phyloP scores from a whole-genome alignment of 164 flowering plant genomes.

The Cinnamomum micranthum region DNA sequence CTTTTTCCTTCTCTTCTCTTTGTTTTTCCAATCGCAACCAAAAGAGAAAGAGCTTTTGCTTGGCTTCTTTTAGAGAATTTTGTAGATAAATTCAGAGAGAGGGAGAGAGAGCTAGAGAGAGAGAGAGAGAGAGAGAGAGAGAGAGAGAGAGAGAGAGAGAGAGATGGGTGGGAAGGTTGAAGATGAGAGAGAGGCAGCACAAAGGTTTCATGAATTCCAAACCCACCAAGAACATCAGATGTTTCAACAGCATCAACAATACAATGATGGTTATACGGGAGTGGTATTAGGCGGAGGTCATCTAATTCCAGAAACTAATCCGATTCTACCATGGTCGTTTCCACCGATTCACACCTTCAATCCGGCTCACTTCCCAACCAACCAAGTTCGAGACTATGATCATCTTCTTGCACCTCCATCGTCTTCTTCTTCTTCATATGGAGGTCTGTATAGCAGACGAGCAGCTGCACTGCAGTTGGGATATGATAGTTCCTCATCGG shows the following conservation, averaged over 20 bases:
- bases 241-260: slow-evolving; percentile 17
- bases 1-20: background rate
- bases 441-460: slow-evolving; percentile 50
- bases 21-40: background rate
- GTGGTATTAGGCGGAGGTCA: slow-evolving; percentile 22
- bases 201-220: slow-evolving; percentile 35
- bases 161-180: slow-evolving; percentile 35
- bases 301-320: slow-evolving; percentile 42
- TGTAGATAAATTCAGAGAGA: background rate
- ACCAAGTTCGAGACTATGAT: slow-evolving; percentile 37
- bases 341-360: slow-evolving; percentile 45
- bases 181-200: slow-evolving; percentile 32
- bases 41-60: background rate
- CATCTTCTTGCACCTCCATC: slow-evolving; percentile 35
- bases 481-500: slow-evolving; percentile 51
- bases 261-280: slow-evolving; percentile 16
- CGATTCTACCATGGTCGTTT: slow-evolving; percentile 56
- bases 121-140: background rate
- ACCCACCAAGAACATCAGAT: slow-evolving; percentile 39
- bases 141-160: background rate
- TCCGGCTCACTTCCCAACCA: slow-evolving; percentile 26
- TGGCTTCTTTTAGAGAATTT: background rate
- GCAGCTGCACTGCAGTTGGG: slow-evolving; percentile 49
- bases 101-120: background rate
- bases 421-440: slow-evolving; percentile 35